phyloP scores from a whole-genome alignment of 768 basidiomycete genomes.

The Ephemerocybe angulata region DNA sequence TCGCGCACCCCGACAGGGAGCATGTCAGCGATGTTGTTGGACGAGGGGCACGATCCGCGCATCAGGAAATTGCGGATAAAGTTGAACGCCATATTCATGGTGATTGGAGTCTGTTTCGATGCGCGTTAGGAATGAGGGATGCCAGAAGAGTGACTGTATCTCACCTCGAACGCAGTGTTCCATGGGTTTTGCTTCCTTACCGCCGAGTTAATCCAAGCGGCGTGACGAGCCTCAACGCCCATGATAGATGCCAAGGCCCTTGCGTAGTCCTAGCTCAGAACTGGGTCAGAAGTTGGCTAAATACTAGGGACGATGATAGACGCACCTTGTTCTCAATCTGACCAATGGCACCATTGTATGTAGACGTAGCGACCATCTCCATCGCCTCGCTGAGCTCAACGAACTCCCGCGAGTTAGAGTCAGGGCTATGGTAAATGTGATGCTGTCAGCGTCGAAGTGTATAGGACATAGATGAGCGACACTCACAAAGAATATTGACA shows the following conservation, averaged over 20 bases:
- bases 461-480: neutral
- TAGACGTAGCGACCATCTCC: conserved; percentile 54
- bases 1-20: neutral
- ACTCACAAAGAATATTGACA: conserved; percentile 61
- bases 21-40: neutral
- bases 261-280: conserved; percentile 28
- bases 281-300: neutral
- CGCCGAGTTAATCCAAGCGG: conserved; percentile 53
- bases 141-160: conserved; percentile 29
- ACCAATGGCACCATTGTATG: conserved; percentile 56
- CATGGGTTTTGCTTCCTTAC: conserved; percentile 49
- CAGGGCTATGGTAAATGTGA: conserved; percentile 30
- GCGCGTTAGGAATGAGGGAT: conserved; percentile 20
- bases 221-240: conserved; percentile 58
- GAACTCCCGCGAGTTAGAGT: conserved; percentile 46
- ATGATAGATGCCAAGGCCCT: conserved; percentile 62
- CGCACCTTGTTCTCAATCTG: conserved; percentile 41
- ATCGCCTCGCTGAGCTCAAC: conserved; percentile 46
- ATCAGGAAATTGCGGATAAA: conserved; percentile 34
- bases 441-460: neutral
- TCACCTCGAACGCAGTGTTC: conserved; percentile 59
- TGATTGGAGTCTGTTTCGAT: neutral
- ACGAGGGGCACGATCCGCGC: neutral
- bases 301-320: neutral
- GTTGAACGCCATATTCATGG: conserved; percentile 36